Percentiles rank a stretch among this genome's conserved stretches.
Conservation (phyloP, 164 flowering plant genomes). For the Protea cynaroides region DNA sequence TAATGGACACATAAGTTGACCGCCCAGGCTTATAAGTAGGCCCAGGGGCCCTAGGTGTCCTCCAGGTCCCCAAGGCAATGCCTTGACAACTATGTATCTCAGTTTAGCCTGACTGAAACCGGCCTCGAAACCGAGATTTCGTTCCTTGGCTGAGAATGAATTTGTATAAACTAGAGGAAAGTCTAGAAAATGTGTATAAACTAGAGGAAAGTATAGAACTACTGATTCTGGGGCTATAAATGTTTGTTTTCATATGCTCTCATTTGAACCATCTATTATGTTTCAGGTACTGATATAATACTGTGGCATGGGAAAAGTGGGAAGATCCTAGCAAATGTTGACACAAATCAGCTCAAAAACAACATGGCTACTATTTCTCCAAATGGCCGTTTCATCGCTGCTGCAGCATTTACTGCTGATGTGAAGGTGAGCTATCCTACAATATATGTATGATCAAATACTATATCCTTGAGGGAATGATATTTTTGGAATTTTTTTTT, state of each 20-base stretch:
- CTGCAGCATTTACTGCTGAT: slow-evolving; percentile 99
- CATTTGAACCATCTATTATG: slow-evolving; percentile 10
- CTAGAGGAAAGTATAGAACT: no score
- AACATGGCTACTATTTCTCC: slow-evolving; percentile 89
- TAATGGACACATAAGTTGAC: no score
- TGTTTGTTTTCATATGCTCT: not conserved
- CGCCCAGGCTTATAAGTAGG: no score
- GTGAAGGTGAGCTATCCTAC: slow-evolving; percentile 59
- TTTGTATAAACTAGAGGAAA: no score
- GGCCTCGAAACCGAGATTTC: no score
- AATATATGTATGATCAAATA: not conserved
- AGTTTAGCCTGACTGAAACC: no score
- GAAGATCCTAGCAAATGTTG: slow-evolving; percentile 65
- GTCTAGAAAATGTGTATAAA: no score
- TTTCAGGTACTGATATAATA: slow-evolving; percentile 84
- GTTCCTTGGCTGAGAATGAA: no score
- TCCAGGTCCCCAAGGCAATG: no score
- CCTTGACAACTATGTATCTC: no score
- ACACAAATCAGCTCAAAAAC: slow-evolving; percentile 94
- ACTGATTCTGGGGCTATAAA: no score
- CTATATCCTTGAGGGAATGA: not conserved
- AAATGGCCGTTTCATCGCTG: slow-evolving; percentile 97
- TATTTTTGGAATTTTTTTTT: not conserved
- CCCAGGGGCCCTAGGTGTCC: no score
- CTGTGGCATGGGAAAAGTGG: slow-evolving; percentile 97